phyloP scores from a whole-genome alignment of 139 green algal genomes.

The Parachlorella kessleri region DNA sequence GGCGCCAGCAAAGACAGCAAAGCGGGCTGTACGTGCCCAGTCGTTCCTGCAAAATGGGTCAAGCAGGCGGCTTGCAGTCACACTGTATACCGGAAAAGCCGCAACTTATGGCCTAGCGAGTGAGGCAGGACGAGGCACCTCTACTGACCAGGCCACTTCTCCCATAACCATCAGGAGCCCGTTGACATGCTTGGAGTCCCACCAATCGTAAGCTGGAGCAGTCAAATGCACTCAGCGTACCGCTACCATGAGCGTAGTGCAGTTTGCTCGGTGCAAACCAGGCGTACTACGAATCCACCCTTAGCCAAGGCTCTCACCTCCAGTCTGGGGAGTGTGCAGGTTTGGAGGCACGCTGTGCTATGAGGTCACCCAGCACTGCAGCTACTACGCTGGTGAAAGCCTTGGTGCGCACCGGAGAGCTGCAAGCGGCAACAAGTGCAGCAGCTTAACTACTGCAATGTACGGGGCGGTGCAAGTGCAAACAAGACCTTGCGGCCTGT shows the following conservation, averaged over 20 bases:
- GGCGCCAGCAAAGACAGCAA: slow-evolving; percentile 34
- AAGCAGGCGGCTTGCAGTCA: too few relatives aligned
- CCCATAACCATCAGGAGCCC: too few relatives aligned
- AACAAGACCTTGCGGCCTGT: too few relatives aligned
- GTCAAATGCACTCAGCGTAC: background rate
- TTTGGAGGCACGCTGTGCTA: slow-evolving; percentile 30
- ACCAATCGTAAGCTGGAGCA: background rate
- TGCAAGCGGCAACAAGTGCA: too few relatives aligned
- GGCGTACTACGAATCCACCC: background rate
- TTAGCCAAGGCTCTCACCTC: slow-evolving; percentile 1
- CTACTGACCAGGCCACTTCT: too few relatives aligned
- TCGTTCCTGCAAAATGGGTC: slow-evolving; percentile 32
- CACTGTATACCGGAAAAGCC: background rate
- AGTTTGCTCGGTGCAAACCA: too few relatives aligned
- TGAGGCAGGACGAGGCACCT: too few relatives aligned
- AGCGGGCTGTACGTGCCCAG: slow-evolving; percentile 25
- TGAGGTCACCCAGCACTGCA: slow-evolving; percentile 26
- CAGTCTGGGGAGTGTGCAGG: background rate
- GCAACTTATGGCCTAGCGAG: background rate
- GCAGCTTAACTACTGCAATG: too few relatives aligned
- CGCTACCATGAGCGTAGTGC: background rate
- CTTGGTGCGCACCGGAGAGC: slow-evolving; percentile 18
- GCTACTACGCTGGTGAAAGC: slow-evolving; percentile 20
- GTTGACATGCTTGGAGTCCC: background rate
- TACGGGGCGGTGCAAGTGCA: too few relatives aligned